Base-by-base conservation (phyloP, 805 yeast species). In the Isabelozyma pseudorhagii region DNA sequence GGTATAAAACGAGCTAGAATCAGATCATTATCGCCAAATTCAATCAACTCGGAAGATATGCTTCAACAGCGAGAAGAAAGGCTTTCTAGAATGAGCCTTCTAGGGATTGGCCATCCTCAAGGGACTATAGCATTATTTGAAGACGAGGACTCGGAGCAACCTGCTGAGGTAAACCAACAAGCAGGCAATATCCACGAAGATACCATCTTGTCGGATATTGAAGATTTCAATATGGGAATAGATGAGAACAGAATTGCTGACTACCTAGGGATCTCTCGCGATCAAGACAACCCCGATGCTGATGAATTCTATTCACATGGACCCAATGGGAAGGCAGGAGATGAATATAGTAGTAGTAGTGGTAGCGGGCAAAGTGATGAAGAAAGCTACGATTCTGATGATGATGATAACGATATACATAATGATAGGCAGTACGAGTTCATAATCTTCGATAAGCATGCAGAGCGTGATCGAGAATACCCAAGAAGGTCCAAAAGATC, bases 191-290 rank as follows among this genome's bases (percentile, higher is more conserved):
- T 52, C 21, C 60, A 60, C 11, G 69, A 57, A 3, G 36, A 31
- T 10, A 13, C 36, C 10, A 31, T 6, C 10, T 62, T 50, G 3
- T 75, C 71, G 10, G 75, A 66, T 46, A 71, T 63, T 17, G 80
- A 74, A 6, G 75, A 62, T 38, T 50, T 50, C 15, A 47, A 41
- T 39, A 40, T 45, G 15, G 54, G 46, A 14, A 44, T 49, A 7
- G 51, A 52, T 38, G 52, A 50, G 17, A 54, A 48, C 2, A 54
- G 53, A 27, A 48, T 50, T 7, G 48, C 56, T 34, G 65, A 62
- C 53, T 60, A 54, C 44, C 52, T 60, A 27, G 53, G 57, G 17
- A 41, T 49, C 8, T 40, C 52, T 13, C 50, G 59, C 42, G 47
- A 56, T 39, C 58, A 50, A 15, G 60, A 55, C 31, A 51, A 51